phyloP scores from a whole-genome alignment of 106 monocot genomes.

The Triglochin maritima region DNA sequence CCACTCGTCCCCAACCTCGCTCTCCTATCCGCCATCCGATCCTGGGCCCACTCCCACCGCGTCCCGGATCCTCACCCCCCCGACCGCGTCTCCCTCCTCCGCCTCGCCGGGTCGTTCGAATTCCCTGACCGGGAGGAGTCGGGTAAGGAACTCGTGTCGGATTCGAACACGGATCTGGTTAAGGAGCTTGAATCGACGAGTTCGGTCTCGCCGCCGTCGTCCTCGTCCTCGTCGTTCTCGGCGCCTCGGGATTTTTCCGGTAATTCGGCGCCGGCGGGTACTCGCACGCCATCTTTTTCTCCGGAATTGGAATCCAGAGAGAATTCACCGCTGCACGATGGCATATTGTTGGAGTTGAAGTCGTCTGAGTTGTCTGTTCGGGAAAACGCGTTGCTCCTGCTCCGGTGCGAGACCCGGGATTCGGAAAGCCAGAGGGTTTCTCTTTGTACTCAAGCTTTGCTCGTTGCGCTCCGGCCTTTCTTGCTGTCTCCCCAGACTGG shows the following conservation, averaged over 20 bases:
- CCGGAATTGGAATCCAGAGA: not conserved
- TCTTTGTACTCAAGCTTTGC: constrained; percentile 49
- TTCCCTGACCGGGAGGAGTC: not conserved
- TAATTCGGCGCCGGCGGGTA: not conserved
- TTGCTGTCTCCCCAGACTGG: constrained; percentile 31
- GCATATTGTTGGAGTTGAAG: constrained; percentile 26
- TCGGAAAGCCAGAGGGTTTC: constrained; percentile 17
- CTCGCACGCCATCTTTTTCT: too few relatives aligned
- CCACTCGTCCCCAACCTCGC: constrained; percentile 53
- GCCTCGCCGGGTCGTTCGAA: too few relatives aligned
- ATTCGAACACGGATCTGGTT: not conserved
- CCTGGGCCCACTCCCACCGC: constrained; percentile 32
- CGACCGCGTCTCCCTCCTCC: not conserved
- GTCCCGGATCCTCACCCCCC: constrained; percentile 2
- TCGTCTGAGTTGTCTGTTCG: constrained; percentile 26
- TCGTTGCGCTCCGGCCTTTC: constrained; percentile 39
- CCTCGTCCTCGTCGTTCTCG: constrained; percentile 4
- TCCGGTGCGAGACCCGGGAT: constrained; percentile 45
- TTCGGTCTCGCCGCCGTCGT: not conserved
- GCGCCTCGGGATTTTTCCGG: not conserved
- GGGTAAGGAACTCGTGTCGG: not conserved
- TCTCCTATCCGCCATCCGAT: constrained; percentile 38
- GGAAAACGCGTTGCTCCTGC: constrained; percentile 31
- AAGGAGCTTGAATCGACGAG: not conserved
- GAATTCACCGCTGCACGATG: constrained; percentile 23